Evolutionary conservation across 352 stramenopile genomes (phyloP), one percentile per base, ranked within the genome.

Genomic region (Globisporangium uncinulatum): DNA sequence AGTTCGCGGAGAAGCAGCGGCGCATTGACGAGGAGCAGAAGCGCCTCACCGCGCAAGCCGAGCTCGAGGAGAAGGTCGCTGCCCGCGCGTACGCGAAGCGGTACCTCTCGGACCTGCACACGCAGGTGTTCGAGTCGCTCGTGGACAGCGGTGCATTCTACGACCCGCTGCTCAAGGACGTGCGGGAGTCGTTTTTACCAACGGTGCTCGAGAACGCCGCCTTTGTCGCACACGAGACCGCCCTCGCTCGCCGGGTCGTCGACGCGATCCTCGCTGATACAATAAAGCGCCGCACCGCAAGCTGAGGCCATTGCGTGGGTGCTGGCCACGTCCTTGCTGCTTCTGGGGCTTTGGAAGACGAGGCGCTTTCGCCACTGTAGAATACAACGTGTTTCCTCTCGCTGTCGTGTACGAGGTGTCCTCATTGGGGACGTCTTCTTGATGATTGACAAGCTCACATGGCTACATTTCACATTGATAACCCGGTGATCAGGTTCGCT

Each of bases 31-130:
- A 96, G 55, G 88, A 97, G 61, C 71, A 77, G 44, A 74, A 77
- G 42, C 83, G 84, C 14, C 49, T 92, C 21, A 54, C 77, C 21
- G 81, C 82, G 32, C 83, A 95, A 51, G 79, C 72, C 37, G 84
- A 95, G 63, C 69, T 98, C n/a, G 69, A 95, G 51, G 89, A 97
- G 58, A 98, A 97, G 63, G 82, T 98, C 15, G 89, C 90, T 1
- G 91, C 93, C 5, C 72, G 91, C 19, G 76, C 74, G 29, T 97
- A 95, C 54, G 86, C 93, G 6, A 88, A 91, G 58, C 77, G 88
- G 56, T 98, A 97, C 65, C 64, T 98, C 41, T 67, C 65, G 5
- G 86, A 85, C 55, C 60, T 98, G 53, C 87, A 96, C 73, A 72
- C 61, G 8, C 78, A 92, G 21, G 88, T 96, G 19, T 96, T 98